Base-by-base conservation (phyloP, 1,284 basidiomycete species). In the Pyrrhoderma lamaoense region DNA sequence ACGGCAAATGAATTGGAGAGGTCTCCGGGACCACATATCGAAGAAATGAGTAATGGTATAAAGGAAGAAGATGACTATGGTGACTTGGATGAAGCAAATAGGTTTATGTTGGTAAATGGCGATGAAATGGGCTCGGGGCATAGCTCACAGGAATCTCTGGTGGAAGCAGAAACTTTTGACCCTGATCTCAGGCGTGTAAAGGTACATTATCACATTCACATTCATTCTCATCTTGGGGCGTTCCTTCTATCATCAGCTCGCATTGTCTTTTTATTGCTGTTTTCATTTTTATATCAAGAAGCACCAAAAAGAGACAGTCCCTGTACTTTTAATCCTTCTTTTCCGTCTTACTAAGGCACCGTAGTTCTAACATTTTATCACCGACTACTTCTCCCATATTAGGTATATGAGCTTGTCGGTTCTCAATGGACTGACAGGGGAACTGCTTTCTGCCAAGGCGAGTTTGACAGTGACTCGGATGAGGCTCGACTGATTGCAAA, bases 351-450 rank as follows among this genome's bases (percentile, higher is more conserved):
- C n/a, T 5, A 40, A 40, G 14, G 14, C n/a, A 40, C 5, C n/a
- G n/a, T 40, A n/a, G 5, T 16, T 18, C 16, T 22, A 7, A 16
- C 21, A 5, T 18, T n/a, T 16, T 40, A 40, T 8, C 38, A 14
- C 5, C 14, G n/a, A 45, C 21, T 31, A 14, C 35, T 18, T n/a
- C n/a, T n/a, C n/a, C n/a, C n/a, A n/a, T 25, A 35, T 22, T 67
- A 94, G 85, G 93, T 97, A 23, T 97, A 97, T 68, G 86, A 93
- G 68, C 82, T 97, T 54, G 79, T 92, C 51, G 89, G 86, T 52
- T 77, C 86, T 54, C 81, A 82, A 49, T 97, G 93, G 93, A 79
- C 85, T 53, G 94, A 97, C 73, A 82, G 92, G 62, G 93, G 93
- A 42, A 96, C 93, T 18, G 94, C 93, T 0, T 89, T 92, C 64